Evolutionary conservation across 805 yeast species (phyloP).

Genomic region (Jamesozyma spencerorum): DNA sequence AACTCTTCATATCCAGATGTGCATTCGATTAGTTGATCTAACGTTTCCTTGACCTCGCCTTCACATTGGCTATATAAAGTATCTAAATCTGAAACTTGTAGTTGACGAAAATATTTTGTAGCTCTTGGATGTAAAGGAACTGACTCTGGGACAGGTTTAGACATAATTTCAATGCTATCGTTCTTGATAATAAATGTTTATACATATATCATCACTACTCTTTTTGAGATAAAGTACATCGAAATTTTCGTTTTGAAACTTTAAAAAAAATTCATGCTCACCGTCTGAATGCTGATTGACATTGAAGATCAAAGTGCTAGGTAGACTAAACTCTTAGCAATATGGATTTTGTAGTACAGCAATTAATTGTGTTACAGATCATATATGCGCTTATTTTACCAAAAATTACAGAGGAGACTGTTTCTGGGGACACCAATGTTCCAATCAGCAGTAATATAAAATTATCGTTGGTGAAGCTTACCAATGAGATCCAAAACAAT

Average conservation of each 20-base stretch:
- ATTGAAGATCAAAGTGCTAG: too few species aligned
- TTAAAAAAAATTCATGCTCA: too few species aligned
- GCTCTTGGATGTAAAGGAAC: slow-evolving; percentile 19
- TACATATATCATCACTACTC: too few species aligned
- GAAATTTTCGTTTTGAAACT: too few species aligned
- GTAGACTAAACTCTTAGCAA: too few species aligned
- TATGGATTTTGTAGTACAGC: slow-evolving; percentile 21
- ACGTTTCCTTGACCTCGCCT: slow-evolving; percentile 13
- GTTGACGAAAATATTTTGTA: slow-evolving; percentile 10
- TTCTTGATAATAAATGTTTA: too few species aligned
- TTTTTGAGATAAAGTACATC: too few species aligned
- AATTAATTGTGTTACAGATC: slow-evolving; percentile 26
- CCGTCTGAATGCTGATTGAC: too few species aligned
- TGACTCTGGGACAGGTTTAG: slow-evolving; percentile 6
- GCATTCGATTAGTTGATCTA: slow-evolving; percentile 12
- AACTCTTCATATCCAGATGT: slow-evolving; percentile 4
- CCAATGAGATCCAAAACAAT: slow-evolving; percentile 28
- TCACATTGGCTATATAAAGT: slow-evolving; percentile 9
- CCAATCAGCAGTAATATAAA: slow-evolving; percentile 15
- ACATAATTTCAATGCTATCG: too few species aligned
- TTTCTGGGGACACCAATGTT: slow-evolving; percentile 1
- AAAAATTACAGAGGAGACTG: slow-evolving; percentile 5
- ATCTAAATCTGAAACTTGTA: slow-evolving; percentile 10
- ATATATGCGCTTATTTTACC: slow-evolving; percentile 20
- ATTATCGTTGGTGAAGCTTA: slow-evolving; percentile 26